A percentile compares a stretch with the other conserved stretches of the same genome.
phyloP scores from a whole-genome alignment of 1,139 yeast genomes.

The Protomyces macrosporus region DNA sequence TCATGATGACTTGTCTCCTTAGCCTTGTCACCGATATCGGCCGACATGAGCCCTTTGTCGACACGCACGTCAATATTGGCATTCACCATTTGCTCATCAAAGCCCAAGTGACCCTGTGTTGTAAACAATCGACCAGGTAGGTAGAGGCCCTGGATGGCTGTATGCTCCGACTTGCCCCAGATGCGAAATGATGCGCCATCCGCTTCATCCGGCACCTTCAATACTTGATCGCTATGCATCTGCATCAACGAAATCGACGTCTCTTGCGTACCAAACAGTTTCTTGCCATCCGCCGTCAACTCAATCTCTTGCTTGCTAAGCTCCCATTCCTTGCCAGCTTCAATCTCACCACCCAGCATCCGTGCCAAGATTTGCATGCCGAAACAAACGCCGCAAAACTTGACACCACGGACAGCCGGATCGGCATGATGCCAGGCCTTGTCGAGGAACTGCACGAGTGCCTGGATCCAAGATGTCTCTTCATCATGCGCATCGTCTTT shows the following conservation, averaged over 20 bases:
- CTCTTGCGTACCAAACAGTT: slow-evolving; percentile 38
- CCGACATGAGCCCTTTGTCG: slow-evolving; percentile 11
- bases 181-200: slow-evolving; percentile 26
- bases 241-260: slow-evolving; percentile 47
- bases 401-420: slow-evolving; percentile 33
- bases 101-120: slow-evolving; percentile 90
- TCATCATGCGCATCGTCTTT: slow-evolving; percentile 50
- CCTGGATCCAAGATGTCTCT: slow-evolving; percentile 49
- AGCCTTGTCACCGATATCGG: slow-evolving; percentile 9
- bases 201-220: slow-evolving; percentile 46
- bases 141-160: slow-evolving; percentile 62
- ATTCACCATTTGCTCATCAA: slow-evolving; percentile 44
- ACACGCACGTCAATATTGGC: slow-evolving; percentile 32
- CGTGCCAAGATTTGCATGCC: slow-evolving; percentile 78
- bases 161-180: slow-evolving; percentile 52
- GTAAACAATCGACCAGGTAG: slow-evolving; percentile 50
- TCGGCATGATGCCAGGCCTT: slow-evolving; percentile 11
- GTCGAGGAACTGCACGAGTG: slow-evolving; percentile 39
- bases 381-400: slow-evolving; percentile 53
- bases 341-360: slow-evolving; percentile 58
- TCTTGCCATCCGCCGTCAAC: slow-evolving; percentile 40
- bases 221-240: slow-evolving; percentile 66
- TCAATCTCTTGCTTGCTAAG: slow-evolving; percentile 54
- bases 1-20: slow-evolving; percentile 21
- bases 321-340: slow-evolving; percentile 69